Conservation (phyloP, 768 basidiomycete species). For the Leccinellum luteum region DNA sequence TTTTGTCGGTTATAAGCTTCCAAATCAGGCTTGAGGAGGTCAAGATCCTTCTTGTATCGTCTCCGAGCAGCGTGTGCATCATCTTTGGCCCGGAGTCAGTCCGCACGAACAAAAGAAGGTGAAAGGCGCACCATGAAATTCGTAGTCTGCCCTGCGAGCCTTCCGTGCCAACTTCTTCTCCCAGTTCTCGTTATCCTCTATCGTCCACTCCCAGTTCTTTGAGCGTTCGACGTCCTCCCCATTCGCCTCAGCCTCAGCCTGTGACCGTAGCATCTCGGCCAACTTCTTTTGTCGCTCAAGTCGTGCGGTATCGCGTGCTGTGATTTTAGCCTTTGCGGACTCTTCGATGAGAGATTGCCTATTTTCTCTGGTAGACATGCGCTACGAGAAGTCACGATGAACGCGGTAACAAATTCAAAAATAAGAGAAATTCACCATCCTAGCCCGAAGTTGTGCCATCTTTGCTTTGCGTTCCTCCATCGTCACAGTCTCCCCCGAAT, state of each 20-base stretch:
- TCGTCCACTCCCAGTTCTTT: conserved; percentile 85
- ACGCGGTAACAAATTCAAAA: not conserved
- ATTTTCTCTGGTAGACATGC: conserved; percentile 76
- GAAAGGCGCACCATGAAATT: conserved; percentile 76
- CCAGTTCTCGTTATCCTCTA: conserved; percentile 31
- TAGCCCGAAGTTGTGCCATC: conserved; percentile 70
- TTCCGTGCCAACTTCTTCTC: conserved; percentile 68
- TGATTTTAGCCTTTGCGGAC: conserved; percentile 70
- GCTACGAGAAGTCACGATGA: conserved; percentile 41
- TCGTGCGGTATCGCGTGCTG: conserved; percentile 75
- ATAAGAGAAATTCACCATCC: conserved; percentile 55
- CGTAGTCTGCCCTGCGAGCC: conserved; percentile 79
- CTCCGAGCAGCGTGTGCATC: conserved; percentile 86
- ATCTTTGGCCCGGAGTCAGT: conserved; percentile 46
- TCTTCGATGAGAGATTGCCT: conserved; percentile 85
- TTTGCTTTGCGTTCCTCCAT: conserved; percentile 77
- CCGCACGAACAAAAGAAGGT: not conserved
- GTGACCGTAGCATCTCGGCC: conserved; percentile 79
- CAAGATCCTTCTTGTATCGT: conserved; percentile 90
- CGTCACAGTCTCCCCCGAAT: conserved; percentile 31
- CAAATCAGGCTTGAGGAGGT: conserved; percentile 84
- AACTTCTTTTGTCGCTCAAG: conserved; percentile 89
- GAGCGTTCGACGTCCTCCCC: conserved; percentile 94
- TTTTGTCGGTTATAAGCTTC: conserved; percentile 87
- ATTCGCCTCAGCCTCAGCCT: conserved; percentile 84